Base-by-base conservation (phyloP, 768 basidiomycete species). In the Psilocybe tampanensis region DNA sequence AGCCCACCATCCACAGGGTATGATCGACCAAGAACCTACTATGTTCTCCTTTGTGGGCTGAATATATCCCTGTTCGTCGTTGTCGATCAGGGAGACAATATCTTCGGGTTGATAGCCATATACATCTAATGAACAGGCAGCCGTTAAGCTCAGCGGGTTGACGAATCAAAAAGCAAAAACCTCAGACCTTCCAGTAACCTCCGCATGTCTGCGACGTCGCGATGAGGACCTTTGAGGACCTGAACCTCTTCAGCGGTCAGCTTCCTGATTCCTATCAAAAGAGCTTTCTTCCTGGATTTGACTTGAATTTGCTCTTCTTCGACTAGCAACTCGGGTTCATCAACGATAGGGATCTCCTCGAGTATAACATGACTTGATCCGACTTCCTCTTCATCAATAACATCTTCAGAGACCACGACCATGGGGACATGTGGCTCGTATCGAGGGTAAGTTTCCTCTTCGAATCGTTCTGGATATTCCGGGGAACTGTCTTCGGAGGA, bases 31-130 rank as follows among this genome's bases (percentile, higher is more conserved):
- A 11, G 15, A 8, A 59, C 78, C 55, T 54, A 82, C 83, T 44
- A 84, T 79, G 39, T 80, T 81, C 1, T 34, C 64, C 43, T 68
- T 68, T 0, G 78, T 82, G 0, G 83, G 83, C 60, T 72, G 70
- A 0, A 47, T 8, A 29, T 70, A 49, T 21, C 69, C 67, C 2
- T 53, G 59, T 2, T 67, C 56, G 9, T 70, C 60, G n/a, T 70
- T 63, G 56, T 84, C 79, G 29, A 80, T 66, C 57, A 86, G 76
- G 0, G 78, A 65, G 0, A 70, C 70, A 18, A 84, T 76, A 44
- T 81, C 63, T 1, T 73, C 67, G 0, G 64, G 57, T 11, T 64
- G 13, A 55, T 83, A 83, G 0, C 60, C 66, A 60, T 75, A 81
- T 9, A 53, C 17, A 17, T 54, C 62, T 39, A 39, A 39, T 39